phyloP scores from a whole-genome alignment of 768 basidiomycete genomes.

The Hydnum rufescens region DNA sequence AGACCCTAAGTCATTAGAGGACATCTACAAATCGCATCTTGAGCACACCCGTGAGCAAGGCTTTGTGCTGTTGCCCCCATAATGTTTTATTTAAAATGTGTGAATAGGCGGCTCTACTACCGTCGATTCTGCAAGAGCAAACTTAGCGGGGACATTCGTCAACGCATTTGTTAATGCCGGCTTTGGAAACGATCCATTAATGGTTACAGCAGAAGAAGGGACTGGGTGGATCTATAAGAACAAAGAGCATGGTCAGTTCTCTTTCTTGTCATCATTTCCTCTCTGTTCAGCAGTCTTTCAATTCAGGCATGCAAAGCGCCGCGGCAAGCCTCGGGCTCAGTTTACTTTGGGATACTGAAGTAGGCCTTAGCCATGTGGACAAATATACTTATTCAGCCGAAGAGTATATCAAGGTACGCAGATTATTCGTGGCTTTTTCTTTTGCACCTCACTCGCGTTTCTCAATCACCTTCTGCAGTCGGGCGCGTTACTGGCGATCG shows the following conservation, averaged over 20 bases:
- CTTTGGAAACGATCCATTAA: constrained; percentile 95
- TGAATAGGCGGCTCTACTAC: constrained; percentile 43
- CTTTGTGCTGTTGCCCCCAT: neutral
- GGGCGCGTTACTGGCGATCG: constrained; percentile 86
- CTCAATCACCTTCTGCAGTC: constrained; percentile 26
- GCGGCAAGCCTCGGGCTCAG: constrained; percentile 85
- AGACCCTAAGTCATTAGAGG: constrained; percentile 83
- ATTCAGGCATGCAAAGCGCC: constrained; percentile 81
- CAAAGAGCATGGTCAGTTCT: constrained; percentile 71
- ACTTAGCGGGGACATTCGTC: constrained; percentile 91
- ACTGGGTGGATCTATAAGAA: constrained; percentile 99
- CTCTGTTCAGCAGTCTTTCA: no score
- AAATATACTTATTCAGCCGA: constrained; percentile 94
- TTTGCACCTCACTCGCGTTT: neutral
- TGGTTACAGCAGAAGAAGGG: constrained; percentile 92
- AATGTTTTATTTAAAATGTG: neutral
- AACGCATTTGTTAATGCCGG: constrained; percentile 98
- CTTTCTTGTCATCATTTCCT: neutral
- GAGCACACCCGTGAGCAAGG: constrained; percentile 59
- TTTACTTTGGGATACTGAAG: constrained; percentile 89
- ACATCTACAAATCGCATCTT: constrained; percentile 92
- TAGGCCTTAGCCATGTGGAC: constrained; percentile 85
- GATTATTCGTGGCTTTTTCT: no score
- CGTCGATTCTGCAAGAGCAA: constrained; percentile 84
- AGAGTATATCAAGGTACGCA: constrained; percentile 80